Conservation (phyloP, 148 eudicot genomes). For the Talinum fruticosum region DNA sequence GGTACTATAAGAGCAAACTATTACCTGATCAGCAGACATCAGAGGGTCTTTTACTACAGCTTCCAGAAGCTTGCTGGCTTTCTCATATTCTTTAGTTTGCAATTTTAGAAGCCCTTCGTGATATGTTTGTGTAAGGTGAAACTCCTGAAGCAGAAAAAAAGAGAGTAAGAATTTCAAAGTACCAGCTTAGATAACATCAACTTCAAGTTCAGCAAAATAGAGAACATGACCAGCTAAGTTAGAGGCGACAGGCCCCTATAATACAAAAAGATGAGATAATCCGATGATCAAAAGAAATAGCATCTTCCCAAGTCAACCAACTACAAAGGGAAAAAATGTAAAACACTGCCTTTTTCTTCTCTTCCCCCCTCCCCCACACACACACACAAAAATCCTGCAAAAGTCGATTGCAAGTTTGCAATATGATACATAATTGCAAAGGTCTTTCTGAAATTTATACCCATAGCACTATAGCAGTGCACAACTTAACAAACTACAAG, state of each 20-base stretch:
- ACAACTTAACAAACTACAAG: background rate
- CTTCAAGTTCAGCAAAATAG: background rate
- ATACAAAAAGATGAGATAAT: background rate
- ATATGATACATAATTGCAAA: background rate
- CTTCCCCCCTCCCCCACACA: too few species aligned
- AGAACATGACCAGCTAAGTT: background rate
- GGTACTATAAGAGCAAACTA: constrained; percentile 1
- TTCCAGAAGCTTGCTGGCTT: constrained; percentile 83
- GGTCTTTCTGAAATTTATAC: background rate
- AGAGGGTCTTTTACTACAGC: constrained; percentile 81
- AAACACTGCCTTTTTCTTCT: too few species aligned
- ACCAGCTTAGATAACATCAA: background rate
- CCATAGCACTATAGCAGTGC: background rate
- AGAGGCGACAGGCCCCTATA: background rate
- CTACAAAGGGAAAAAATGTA: background rate
- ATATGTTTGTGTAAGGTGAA: constrained; percentile 89
- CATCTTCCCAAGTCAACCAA: background rate
- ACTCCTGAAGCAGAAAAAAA: constrained; percentile 54
- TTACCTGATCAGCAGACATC: constrained; percentile 71
- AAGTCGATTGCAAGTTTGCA: background rate
- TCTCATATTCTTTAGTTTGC: constrained; percentile 77
- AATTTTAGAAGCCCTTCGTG: constrained; percentile 89
- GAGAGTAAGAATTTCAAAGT: background rate
- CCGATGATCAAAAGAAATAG: background rate
- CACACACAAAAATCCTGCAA: too few species aligned